These are phyloP conservation scores for Arctostaphylos glauca DNA, from an alignment of 148 eudicot genomes.

Conservation along the genomic window DNA sequence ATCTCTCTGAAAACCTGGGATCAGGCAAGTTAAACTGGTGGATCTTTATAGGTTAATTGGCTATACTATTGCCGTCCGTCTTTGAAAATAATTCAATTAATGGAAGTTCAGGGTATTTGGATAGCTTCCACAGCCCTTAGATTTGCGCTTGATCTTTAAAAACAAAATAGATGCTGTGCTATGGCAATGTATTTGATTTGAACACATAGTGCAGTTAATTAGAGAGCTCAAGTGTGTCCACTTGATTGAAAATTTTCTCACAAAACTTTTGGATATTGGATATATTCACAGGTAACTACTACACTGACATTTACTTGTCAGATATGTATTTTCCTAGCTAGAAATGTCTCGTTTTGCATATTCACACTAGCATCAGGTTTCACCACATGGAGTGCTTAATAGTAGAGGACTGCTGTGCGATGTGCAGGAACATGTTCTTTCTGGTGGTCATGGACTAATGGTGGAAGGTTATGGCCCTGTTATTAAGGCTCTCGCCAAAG, in stretches of 20 bases:
- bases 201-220: neutral
- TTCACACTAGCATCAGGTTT: neutral
- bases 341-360: neutral
- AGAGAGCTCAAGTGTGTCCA: neutral
- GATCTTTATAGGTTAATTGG: neutral
- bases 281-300: too few species aligned
- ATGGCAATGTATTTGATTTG: neutral
- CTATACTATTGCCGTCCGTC: neutral
- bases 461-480: constrained; percentile 89
- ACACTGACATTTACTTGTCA: too few species aligned
- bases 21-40: constrained; percentile 52
- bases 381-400: constrained; percentile 14
- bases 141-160: neutral
- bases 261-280: too few species aligned
- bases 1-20: constrained; percentile 96
- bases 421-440: constrained; percentile 87
- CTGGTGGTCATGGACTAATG: constrained; percentile 99
- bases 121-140: neutral
- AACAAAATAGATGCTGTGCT: neutral
- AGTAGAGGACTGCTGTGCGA: neutral
- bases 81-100: neutral
- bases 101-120: neutral
- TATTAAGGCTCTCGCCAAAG: constrained; percentile 77
- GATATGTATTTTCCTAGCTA: neutral
- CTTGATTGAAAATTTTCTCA: neutral